Base-by-base conservation (phyloP, 2,329 filamentous ascomycete species). In the Pseudogymnoascus sp. region DNA sequence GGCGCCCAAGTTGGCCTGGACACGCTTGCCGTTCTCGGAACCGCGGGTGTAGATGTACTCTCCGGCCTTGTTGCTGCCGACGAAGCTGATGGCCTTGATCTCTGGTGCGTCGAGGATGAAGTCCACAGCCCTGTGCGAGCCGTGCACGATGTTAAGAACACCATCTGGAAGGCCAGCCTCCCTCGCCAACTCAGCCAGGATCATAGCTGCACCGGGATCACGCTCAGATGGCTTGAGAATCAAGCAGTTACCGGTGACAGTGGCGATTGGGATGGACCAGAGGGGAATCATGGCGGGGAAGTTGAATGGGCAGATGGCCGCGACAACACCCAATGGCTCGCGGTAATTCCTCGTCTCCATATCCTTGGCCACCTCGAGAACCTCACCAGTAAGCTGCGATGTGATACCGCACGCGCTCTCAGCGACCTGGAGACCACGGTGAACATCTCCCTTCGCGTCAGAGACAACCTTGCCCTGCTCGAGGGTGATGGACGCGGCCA, bases 271-370 rank as follows among this genome's bases (percentile, higher is more conserved):
- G 64, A 95, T 91, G 64, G 84, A 91, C 90, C 90, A 95, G n/a
- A 95, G 81, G 3, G 90, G 90, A 73, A 95, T 94, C 90, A 95
- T 95, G 68, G 90, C 90, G 43, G 90, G 90, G 77, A 94, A 94
- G 79, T 94, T 94, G 72, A 94, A 94, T 1, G 90, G 90, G 79
- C 90, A 94, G 67, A 94, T 94, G 62, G 90, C 88, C 62, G 89
- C 89, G 43, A 89, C 86, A 34, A 94, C 86, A 61, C 90, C 90
- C 70, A 94, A 76, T 63, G 90, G 89, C 79, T 94, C 90, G 64
- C 85, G 83, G 74, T 94, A 94, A 63, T 84, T 88, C 71, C 89
- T 79, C 30, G 90, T 94, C 79, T 94, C 90, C 90, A 94, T 94
- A 70, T 94, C 90, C 80, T 90, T 92, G 60, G 89, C 84, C 11